Evolutionary conservation across 805 yeast genomes (phyloP).

Genomic region (Sugiyamaella valdiviana): DNA sequence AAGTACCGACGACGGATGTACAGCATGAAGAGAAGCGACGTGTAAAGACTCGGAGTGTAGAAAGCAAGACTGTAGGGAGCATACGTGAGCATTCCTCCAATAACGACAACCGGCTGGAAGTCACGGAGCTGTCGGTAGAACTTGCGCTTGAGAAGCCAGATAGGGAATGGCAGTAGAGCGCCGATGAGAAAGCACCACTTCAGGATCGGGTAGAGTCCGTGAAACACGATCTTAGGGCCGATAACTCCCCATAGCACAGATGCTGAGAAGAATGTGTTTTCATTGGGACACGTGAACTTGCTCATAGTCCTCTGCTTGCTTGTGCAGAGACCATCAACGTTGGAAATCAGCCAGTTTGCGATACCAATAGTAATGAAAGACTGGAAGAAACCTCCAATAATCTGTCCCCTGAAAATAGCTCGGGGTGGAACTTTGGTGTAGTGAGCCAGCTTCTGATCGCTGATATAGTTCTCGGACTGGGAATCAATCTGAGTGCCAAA

Average conservation of each 20-base stretch:
- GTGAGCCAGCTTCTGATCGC: slow-evolving; percentile 56
- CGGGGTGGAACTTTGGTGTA: slow-evolving; percentile 36
- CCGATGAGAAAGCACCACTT: slow-evolving; percentile 46
- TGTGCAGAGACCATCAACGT: slow-evolving; percentile 28
- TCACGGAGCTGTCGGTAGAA: slow-evolving; percentile 13
- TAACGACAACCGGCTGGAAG: slow-evolving; percentile 37
- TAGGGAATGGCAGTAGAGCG: slow-evolving; percentile 23
- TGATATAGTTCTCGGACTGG: slow-evolving; percentile 50
- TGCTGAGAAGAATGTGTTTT: slow-evolving; percentile 40
- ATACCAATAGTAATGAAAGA: slow-evolving; percentile 28
- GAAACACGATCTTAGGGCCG: slow-evolving; percentile 40
- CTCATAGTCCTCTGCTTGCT: slow-evolving; percentile 20
- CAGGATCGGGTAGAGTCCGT: slow-evolving; percentile 38
- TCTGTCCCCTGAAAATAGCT: slow-evolving; percentile 20
- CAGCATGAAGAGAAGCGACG: slow-evolving; percentile 42
- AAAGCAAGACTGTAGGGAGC: slow-evolving; percentile 42
- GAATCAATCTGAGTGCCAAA: slow-evolving; percentile 52
- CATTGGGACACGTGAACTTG: slow-evolving; percentile 34
- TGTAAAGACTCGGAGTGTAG: slow-evolving; percentile 38
- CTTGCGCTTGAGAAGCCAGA: slow-evolving; percentile 11
- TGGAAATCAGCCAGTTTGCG: slow-evolving; percentile 30
- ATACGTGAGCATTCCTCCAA: slow-evolving; percentile 41
- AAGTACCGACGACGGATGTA: slow-evolving; percentile 38
- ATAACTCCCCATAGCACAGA: slow-evolving; percentile 41
- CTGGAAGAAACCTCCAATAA: slow-evolving; percentile 27